Evolutionary conservation across 2,329 filamentous ascomycete genomes (phyloP).

Genomic region (Diaporthe velutina): DNA sequence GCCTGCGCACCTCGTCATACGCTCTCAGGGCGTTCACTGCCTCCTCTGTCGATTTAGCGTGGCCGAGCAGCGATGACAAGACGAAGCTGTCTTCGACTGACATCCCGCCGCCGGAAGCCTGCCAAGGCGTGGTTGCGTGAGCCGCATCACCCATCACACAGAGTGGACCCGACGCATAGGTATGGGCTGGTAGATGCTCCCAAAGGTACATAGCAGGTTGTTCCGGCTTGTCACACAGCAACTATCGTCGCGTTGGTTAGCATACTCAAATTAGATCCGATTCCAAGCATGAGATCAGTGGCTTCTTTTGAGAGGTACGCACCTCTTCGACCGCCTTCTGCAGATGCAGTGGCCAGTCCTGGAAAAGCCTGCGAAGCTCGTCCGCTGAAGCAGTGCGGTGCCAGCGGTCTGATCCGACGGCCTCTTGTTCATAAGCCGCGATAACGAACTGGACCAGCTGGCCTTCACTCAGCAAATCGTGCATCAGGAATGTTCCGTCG

Average conservation of each 20-base stretch:
- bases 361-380: conserved; percentile 42
- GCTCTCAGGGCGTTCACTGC: background rate
- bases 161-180: conserved; percentile 42
- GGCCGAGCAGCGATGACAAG: conserved; percentile 21
- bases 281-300: too few relatives aligned
- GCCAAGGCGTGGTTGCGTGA: conserved; percentile 16
- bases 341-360: conserved; percentile 42
- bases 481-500: conserved; percentile 36
- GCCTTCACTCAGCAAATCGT: conserved; percentile 34
- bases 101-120: conserved; percentile 27
- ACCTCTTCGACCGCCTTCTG: conserved; percentile 41
- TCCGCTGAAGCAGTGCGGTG: conserved; percentile 38
- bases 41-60: background rate
- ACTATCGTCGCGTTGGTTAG: conserved; percentile 21
- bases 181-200: conserved; percentile 43
- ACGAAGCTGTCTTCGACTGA: conserved; percentile 30
- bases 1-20: conserved; percentile 27
- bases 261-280: too few relatives aligned
- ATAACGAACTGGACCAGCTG: conserved; percentile 43
- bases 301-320: too few relatives aligned
- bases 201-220: conserved; percentile 44
- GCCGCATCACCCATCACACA: conserved; percentile 43
- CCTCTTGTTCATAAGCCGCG: conserved; percentile 37
- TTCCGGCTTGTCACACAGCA: conserved; percentile 43
- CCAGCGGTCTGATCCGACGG: conserved; percentile 40